Conservation (phyloP, 1,139 yeast species). For the Lodderomyces jiufengensis region DNA sequence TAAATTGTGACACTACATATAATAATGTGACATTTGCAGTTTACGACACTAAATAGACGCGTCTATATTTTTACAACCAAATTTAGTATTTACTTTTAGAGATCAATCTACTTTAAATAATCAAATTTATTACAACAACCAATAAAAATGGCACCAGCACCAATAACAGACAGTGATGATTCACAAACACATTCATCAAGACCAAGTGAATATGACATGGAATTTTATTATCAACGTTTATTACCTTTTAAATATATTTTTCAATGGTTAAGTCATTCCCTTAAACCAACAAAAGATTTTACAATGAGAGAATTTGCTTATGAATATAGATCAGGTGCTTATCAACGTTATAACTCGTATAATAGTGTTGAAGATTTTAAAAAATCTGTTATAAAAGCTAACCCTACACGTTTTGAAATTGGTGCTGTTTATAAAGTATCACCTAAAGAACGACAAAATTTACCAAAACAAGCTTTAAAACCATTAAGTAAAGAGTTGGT, state of each 20-base stretch:
- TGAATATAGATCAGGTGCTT: conserved; percentile 80
- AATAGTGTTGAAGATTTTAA: conserved; percentile 68
- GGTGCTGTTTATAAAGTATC: conserved; percentile 90
- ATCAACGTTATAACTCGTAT: conserved; percentile 85
- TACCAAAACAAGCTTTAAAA: conserved; percentile 77
- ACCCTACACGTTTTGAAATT: conserved; percentile 90
- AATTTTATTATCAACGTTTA: conserved; percentile 67
- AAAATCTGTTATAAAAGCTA: conserved; percentile 62
- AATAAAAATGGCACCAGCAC: conserved; percentile 3
- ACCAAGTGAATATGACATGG: conserved; percentile 67
- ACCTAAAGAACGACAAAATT: conserved; percentile 76
- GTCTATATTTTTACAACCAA: too few relatives aligned
- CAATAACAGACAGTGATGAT: conserved; percentile 5
- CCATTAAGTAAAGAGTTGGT: conserved; percentile 86
- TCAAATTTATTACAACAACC: too few relatives aligned
- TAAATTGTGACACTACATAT: too few relatives aligned
- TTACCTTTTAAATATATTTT: conserved; percentile 72
- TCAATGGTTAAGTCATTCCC: conserved; percentile 88
- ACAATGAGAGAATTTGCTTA: conserved; percentile 92
- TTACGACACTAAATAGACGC: too few relatives aligned
- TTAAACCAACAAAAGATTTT: conserved; percentile 65
- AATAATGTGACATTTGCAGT: too few relatives aligned
- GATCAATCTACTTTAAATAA: too few relatives aligned
- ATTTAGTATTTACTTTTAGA: too few relatives aligned
- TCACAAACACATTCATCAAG: conserved; percentile 19